These are phyloP conservation scores for Coffea canephora DNA, from an alignment of 257 asterid genomes.

Conservation along the genomic window DNA sequence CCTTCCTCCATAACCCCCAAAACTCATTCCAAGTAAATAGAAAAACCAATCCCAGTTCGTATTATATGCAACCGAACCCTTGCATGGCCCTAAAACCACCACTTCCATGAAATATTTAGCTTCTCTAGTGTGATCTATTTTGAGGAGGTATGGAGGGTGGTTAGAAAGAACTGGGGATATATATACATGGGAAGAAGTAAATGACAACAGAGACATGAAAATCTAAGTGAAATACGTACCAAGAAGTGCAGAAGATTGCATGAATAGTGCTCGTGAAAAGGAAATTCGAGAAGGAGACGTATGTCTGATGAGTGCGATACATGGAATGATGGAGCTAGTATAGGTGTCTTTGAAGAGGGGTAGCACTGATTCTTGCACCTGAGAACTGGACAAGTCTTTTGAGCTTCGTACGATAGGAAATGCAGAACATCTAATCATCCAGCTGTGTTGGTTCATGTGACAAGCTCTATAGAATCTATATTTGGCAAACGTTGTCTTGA, in stretches of 20 bases:
- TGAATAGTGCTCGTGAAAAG: constrained; percentile 19
- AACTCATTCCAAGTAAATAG: too few relatives aligned
- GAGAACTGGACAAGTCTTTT: constrained; percentile 20
- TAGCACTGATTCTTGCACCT: constrained; percentile 4
- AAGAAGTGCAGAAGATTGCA: constrained; percentile 24
- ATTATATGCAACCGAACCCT: neutral
- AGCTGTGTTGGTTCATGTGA: constrained; percentile 37
- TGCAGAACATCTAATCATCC: constrained; percentile 46
- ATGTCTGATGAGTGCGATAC: neutral
- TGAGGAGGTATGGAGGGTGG: neutral
- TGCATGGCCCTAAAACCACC: neutral
- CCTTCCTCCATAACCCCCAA: constrained; percentile 43
- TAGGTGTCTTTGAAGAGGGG: neutral
- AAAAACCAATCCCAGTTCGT: neutral
- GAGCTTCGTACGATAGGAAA: constrained; percentile 30
- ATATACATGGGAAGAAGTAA: neutral
- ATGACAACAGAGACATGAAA: constrained; percentile 35
- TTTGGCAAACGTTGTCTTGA: neutral
- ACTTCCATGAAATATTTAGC: neutral
- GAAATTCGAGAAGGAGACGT: neutral
- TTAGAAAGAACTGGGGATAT: neutral
- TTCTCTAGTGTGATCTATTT: too few relatives aligned
- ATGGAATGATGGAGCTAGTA: too few relatives aligned
- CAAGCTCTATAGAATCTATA: neutral
- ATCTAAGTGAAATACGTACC: constrained; percentile 32